phyloP scores from a whole-genome alignment of 306 rosid species.

The Luffa aegyptiaca region DNA sequence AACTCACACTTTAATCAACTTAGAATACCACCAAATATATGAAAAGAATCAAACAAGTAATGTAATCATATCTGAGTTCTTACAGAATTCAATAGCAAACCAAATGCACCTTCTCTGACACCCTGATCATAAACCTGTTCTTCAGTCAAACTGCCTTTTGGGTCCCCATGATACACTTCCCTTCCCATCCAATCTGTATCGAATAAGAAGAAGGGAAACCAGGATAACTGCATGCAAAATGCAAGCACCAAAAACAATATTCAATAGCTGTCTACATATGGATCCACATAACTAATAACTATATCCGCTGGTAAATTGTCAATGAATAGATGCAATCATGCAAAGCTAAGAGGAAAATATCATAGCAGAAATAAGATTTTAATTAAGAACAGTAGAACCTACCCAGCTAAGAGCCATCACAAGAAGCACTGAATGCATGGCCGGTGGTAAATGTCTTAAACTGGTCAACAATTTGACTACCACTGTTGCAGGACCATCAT shows the following conservation, averaged over 20 bases:
- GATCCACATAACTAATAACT: slow-evolving; percentile 13
- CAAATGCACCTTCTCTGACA: slow-evolving; percentile 99
- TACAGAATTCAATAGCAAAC: slow-evolving; percentile 99
- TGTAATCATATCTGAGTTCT: slow-evolving; percentile 53
- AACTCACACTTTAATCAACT: neutral
- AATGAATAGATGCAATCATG: neutral
- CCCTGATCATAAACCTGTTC: slow-evolving; percentile 65
- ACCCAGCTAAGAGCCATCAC: slow-evolving; percentile 99
- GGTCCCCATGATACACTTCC: slow-evolving; percentile 97
- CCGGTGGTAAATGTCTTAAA: slow-evolving; percentile 93
- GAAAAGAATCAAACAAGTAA: slow-evolving; percentile 2
- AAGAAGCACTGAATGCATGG: slow-evolving; percentile 91
- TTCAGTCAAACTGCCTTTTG: slow-evolving; percentile 55
- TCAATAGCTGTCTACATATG: slow-evolving; percentile 13
- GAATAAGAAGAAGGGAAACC: slow-evolving; percentile 96
- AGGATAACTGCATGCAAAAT: slow-evolving; percentile 57
- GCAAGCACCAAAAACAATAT: slow-evolving; percentile 8
- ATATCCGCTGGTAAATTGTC: neutral
- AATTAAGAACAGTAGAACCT: slow-evolving; percentile 14
- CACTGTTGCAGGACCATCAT: slow-evolving; percentile 92
- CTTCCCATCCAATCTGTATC: slow-evolving; percentile 99
- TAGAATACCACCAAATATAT: slow-evolving; percentile 2
- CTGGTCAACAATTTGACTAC: slow-evolving; percentile 83
- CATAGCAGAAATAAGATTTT: neutral
- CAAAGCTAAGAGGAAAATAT: neutral